Evolutionary conservation across 331 rosid species (phyloP), one percentile per base, ranked within the genome.

Genomic region (Erythrophleum ivorense): DNA sequence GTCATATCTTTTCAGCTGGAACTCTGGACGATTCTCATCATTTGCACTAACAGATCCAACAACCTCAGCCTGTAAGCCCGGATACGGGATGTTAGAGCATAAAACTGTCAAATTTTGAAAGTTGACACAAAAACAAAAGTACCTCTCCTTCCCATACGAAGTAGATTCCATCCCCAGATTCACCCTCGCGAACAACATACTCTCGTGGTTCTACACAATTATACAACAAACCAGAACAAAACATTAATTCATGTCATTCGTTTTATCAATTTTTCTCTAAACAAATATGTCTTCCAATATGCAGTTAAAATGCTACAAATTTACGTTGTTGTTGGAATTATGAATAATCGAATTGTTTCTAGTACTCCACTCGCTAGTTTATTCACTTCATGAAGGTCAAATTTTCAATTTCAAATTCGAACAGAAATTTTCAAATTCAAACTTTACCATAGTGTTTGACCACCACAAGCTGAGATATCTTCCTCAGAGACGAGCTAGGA

Each of bases 121-220:
- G 48, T 9, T 33, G 64, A 59, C 46, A 75, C 34, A 34, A 24
- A 76, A 21, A 33, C 53, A 71, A 41, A 76, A 48, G 15, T 89
- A 95, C 99, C 94, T 91, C 97, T 82, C 99, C 98, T 71, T 92
- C 94, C 97, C 89, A 87, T 53, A 95, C 80, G 88, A 95, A 95
- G 92, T 91, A 93, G 82, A 91, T 82, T 21, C 97, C 98, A 79
- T 87, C 94, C 4, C 92, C 97, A 2, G 75, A 67, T 80, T 93
- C 94, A 34, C 94, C 99, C 88, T 90, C 97, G 9, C 89, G 97
- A 52, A 85, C 97, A 83, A 93, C 88, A 85, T 84, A 82, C 36
- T 85, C 94, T 71, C 97, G 91, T 36, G 70, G 75, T 71, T 87
- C 99, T 95, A 78, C 87, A 86, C n/a, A 63, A 69, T 31, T 77